Evolutionary conservation across 139 green algal genomes (phyloP).

Genomic region (Chlamydomonas schloesseri): DNA sequence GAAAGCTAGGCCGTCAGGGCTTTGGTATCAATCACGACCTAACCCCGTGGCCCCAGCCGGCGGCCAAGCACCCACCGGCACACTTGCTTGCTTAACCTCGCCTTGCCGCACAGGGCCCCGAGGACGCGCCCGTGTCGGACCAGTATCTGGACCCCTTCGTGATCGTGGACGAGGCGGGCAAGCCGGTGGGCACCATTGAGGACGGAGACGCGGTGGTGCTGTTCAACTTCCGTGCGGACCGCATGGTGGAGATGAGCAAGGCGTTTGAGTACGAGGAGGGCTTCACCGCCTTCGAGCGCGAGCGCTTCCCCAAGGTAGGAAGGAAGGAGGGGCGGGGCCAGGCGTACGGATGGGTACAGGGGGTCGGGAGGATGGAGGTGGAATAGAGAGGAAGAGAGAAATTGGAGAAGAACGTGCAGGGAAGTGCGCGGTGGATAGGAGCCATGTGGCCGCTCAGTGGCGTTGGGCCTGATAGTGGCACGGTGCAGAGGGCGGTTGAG

Average conservation of each 20-base stretch:
- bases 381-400: no score
- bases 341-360: background rate
- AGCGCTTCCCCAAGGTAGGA: slow-evolving; percentile 79
- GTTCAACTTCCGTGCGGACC: slow-evolving; percentile 97
- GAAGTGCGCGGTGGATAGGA: no score
- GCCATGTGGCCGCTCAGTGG: no score
- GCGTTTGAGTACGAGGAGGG: slow-evolving; percentile 92
- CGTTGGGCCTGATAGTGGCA: no score
- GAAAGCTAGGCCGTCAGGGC: no score
- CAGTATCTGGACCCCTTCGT: slow-evolving; percentile 92
- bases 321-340: background rate
- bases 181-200: slow-evolving; percentile 91
- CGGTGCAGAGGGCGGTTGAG: no score
- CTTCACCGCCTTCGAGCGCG: slow-evolving; percentile 73
- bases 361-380: background rate
- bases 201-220: slow-evolving; percentile 94
- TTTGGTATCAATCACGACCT: no score
- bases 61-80: no score
- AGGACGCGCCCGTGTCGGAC: slow-evolving; percentile 78
- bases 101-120: background rate
- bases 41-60: no score
- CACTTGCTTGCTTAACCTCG: no score
- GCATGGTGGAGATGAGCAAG: slow-evolving; percentile 95
- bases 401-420: no score
- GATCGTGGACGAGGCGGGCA: slow-evolving; percentile 83